Conservation (phyloP, 192 early-diverging fungal species). For the Geranomyces michiganensis region DNA sequence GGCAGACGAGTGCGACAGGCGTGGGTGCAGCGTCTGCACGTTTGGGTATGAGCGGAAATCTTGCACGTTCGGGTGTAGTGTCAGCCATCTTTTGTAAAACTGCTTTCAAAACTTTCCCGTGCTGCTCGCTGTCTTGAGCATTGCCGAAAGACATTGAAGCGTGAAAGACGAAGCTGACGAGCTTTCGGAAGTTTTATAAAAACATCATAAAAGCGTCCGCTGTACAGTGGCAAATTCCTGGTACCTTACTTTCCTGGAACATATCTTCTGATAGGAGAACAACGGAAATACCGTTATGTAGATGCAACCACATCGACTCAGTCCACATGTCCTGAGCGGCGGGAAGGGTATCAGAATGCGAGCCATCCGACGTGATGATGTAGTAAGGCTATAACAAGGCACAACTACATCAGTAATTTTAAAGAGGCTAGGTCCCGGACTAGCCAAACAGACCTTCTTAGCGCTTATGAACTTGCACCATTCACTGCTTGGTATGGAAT, state of each 20-base stretch:
- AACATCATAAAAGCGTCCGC: neutral
- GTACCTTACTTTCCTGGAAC: constrained; percentile 33
- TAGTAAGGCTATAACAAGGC: constrained; percentile 28
- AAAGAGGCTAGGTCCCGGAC: neutral
- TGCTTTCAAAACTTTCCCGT: no score
- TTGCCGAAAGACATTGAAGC: no score
- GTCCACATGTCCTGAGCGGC: neutral
- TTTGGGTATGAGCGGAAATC: no score
- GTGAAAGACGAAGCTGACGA: constrained; percentile 26
- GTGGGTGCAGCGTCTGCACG: no score
- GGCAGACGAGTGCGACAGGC: no score
- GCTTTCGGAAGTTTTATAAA: neutral
- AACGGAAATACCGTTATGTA: constrained; percentile 10
- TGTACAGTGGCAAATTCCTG: neutral
- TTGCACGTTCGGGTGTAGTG: no score
- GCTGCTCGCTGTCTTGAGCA: no score
- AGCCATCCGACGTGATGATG: constrained; percentile 25
- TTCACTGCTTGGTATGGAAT: neutral
- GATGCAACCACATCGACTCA: constrained; percentile 27
- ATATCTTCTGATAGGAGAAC: constrained; percentile 31
- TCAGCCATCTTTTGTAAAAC: no score
- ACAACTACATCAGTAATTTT: neutral
- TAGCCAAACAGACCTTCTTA: neutral
- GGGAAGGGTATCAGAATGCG: no score
- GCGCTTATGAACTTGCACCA: constrained; percentile 1